phyloP scores from a whole-genome alignment of 164 flowering plant genomes.

The Malania oleifera region DNA sequence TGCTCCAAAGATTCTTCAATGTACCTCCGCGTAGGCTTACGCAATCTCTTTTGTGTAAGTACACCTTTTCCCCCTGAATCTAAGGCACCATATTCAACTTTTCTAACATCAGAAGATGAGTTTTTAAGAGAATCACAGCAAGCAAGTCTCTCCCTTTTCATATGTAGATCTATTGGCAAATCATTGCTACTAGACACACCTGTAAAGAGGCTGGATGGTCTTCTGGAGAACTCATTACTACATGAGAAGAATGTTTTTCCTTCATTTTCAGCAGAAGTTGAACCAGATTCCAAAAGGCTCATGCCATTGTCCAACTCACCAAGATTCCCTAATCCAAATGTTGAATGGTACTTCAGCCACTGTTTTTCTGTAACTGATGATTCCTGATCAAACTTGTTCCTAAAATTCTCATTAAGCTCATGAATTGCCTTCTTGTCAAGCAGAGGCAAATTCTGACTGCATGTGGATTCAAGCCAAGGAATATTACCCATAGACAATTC shows the following conservation, averaged over 20 bases:
- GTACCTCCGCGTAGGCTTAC: conserved; percentile 66
- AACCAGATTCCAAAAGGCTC: conserved; percentile 19
- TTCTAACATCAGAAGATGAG: conserved; percentile 15
- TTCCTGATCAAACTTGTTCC: conserved; percentile 30
- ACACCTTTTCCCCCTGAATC: conserved; percentile 20
- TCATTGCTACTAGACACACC: conserved; percentile 3
- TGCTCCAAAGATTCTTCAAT: conserved; percentile 51
- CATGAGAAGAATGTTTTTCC: conserved; percentile 8
- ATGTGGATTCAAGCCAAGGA: conserved; percentile 24
- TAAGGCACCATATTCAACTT: conserved; percentile 8
- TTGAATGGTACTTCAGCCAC: conserved; percentile 35
- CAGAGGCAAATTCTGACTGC: conserved; percentile 16
- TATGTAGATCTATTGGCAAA: conserved; percentile 5
- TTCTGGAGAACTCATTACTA: conserved; percentile 15
- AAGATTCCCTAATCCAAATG: conserved; percentile 25
- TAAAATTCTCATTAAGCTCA: conserved; percentile 29
- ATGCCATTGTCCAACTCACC: conserved; percentile 26
- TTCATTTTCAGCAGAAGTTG: conserved; percentile 24
- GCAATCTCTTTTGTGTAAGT: conserved; percentile 40
- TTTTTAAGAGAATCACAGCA: conserved; percentile 13
- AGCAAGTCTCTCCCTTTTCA: conserved; percentile 6
- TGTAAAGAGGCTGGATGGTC: conserved; percentile 4
- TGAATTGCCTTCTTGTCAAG: conserved; percentile 25
- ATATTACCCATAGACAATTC: conserved; percentile 26
- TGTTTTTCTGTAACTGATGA: conserved; percentile 22